These are phyloP conservation scores for Globisporangium recalcitrans DNA, from an alignment of 352 stramenopile genomes.

Conservation along the genomic window DNA sequence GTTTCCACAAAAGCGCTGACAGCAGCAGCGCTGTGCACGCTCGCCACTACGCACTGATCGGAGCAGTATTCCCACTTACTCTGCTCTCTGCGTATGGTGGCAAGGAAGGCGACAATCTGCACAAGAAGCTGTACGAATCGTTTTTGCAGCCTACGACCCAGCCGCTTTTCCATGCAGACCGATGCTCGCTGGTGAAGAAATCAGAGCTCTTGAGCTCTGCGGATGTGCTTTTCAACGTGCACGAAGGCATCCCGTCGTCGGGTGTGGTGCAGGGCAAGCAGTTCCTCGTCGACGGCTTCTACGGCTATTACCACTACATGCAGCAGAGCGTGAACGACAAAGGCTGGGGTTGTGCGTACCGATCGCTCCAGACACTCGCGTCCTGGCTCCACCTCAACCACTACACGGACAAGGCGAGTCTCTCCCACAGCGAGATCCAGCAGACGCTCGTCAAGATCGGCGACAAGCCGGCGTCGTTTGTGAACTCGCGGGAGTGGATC, in stretches of 20 bases:
- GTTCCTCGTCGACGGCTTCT: constrained; percentile 62
- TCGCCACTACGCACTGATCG: constrained; percentile 47
- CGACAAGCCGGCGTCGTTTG: constrained; percentile 69
- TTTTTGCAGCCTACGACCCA: constrained; percentile 43
- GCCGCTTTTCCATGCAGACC: constrained; percentile 31
- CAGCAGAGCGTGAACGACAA: constrained; percentile 78
- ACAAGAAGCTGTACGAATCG: constrained; percentile 19
- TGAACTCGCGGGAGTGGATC: constrained; percentile 77
- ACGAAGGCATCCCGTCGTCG: constrained; percentile 51
- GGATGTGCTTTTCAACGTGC: constrained; percentile 64
- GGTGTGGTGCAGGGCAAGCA: constrained; percentile 31
- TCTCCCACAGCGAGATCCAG: constrained; percentile 74
- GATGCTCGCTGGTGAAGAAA: constrained; percentile 40
- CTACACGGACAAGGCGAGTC: constrained; percentile 38
- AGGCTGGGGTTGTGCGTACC: constrained; percentile 87
- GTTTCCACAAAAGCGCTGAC: constrained; percentile 3
- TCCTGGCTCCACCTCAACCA: constrained; percentile 77
- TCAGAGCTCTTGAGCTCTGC: constrained; percentile 23
- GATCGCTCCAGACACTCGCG: constrained; percentile 78
- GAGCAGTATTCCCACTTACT: constrained; percentile 44
- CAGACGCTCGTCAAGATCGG: constrained; percentile 69
- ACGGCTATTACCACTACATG: constrained; percentile 87
- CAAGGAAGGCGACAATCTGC: constrained; percentile 9
- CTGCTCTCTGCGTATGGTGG: constrained; percentile 15
- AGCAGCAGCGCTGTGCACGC: constrained; percentile 14